Base-by-base conservation (phyloP, 257 asterid species). In the Phtheirospermum japonicum region DNA sequence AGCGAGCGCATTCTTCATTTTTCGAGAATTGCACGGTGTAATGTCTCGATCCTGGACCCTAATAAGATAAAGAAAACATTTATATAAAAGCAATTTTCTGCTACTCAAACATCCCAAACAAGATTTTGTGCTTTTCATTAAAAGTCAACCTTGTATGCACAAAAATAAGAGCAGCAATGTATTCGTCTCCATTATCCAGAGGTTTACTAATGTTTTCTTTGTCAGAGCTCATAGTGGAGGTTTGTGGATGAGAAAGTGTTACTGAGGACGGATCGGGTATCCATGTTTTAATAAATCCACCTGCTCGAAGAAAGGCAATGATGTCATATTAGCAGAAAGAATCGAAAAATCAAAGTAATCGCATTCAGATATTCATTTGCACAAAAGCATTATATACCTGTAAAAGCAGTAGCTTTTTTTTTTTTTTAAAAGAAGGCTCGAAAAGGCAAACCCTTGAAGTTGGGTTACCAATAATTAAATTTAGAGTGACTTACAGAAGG, bases 241-340 rank as follows among this genome's bases (percentile, higher is more conserved):
- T 79, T 61, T 79, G 95, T 32, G 84, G 78, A 65, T 83, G 89
- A 61, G 85, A 64, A 69, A 81, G 66, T 45, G 93, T 67, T 14
- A 70, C 69, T 49, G 95, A 86, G 63, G 98, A 89, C 37, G 98
- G 98, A 67, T 92, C 98, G 3, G 97, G 95, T 72, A 89, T 77
- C 86, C 83, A 56, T 86, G 95, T 75, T 92, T 92, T 67, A 92
- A 74, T 70, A 92, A 71, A 80, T 89, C 95, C 75, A 85, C 97
- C 89, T 91, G 82, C 67, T 74, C 54, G 66, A 63, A 54, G 26
- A 17, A 46, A 46, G 23, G 17, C 61, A 70, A 59, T 33, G 17
- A 65, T 7, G 14, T 17, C 33, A 53, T n/a, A n/a, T n/a, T n/a
- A n/a, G n/a, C n/a, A n/a, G n/a, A n/a, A n/a, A n/a, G n/a, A n/a